Percentiles rank a stretch among this genome's conserved stretches.
Evolutionary conservation across 208 protist species (phyloP).

Genomic region (Wallacemonas rigidus): DNA sequence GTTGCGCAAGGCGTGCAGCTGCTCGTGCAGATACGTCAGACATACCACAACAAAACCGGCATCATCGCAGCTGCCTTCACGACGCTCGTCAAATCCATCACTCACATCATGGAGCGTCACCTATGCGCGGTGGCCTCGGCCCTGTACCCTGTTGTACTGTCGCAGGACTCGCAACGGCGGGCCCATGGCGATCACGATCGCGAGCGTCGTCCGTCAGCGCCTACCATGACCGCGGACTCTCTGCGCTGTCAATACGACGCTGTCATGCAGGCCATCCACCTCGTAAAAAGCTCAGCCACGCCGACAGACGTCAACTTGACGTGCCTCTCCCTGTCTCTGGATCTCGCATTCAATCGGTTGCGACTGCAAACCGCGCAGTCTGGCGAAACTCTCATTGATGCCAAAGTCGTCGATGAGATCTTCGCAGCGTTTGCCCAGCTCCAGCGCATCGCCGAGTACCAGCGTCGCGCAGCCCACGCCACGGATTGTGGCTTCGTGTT

Average conservation of each 20-base stretch:
- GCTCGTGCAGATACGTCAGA: conserved; percentile 86
- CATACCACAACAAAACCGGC: conserved; percentile 77
- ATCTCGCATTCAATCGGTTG: conserved; percentile 56
- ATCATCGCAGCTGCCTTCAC: conserved; percentile 77
- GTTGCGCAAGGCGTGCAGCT: conserved; percentile 82
- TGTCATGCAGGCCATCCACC: conserved; percentile 52
- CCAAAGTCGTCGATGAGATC: conserved; percentile 36
- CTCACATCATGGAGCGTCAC: conserved; percentile 68
- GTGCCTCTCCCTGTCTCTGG: conserved; percentile 62
- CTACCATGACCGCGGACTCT: conserved; percentile 1
- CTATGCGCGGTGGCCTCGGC: conserved; percentile 50
- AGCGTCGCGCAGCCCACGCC: conserved; percentile 39
- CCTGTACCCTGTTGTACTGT: conserved; percentile 12
- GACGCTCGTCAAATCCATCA: conserved; percentile 72
- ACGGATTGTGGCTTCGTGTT: conserved; percentile 91
- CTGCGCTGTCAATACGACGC: conserved; percentile 58
- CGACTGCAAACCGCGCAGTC: conserved; percentile 6
- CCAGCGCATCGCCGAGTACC: conserved; percentile 58
- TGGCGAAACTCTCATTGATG: neutral
- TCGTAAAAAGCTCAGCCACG: conserved; percentile 70
- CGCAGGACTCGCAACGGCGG: neutral
- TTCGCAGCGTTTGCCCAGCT: conserved; percentile 75
- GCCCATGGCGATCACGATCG: neutral
- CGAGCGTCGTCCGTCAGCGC: conserved; percentile 10
- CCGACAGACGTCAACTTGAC: conserved; percentile 41